A percentile compares a stretch with the other conserved stretches of the same genome.
phyloP scores from a whole-genome alignment of 1,284 basidiomycete species.

The Moesziomyces sp. region DNA sequence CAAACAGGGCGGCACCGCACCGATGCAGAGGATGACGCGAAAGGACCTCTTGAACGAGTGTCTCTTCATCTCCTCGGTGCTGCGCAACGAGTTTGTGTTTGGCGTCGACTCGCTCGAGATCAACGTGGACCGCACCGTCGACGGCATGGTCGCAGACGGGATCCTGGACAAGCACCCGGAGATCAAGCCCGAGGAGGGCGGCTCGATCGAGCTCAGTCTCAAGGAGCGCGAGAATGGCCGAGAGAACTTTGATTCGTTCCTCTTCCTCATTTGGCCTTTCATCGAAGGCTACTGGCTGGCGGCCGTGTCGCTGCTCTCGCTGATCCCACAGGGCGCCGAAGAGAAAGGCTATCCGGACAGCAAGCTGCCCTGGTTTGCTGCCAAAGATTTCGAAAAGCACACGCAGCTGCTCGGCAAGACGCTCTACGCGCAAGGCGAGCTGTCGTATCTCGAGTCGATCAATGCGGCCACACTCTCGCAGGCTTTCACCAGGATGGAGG shows the following conservation, averaged over 20 bases:
- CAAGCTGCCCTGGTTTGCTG: slow-evolving; percentile 64
- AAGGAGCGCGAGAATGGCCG: slow-evolving; percentile 64
- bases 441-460: slow-evolving; percentile 67
- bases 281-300: slow-evolving; percentile 68
- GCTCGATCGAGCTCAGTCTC: slow-evolving; percentile 35
- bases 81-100: slow-evolving; percentile 68
- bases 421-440: slow-evolving; percentile 66
- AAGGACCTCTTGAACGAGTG: slow-evolving; percentile 56
- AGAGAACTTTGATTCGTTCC: slow-evolving; percentile 64
- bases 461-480: slow-evolving; percentile 59
- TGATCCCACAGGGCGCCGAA: slow-evolving; percentile 50
- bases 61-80: slow-evolving; percentile 64
- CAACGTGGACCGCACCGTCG: slow-evolving; percentile 63
- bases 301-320: slow-evolving; percentile 65
- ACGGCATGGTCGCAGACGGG: slow-evolving; percentile 41
- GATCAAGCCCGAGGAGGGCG: slow-evolving; percentile 37
- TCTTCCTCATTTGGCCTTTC: slow-evolving; percentile 65
- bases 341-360: slow-evolving; percentile 22
- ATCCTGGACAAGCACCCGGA: slow-evolving; percentile 35
- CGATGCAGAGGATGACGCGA: slow-evolving; percentile 64
- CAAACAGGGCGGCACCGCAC: slow-evolving; percentile 67
- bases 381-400: slow-evolving; percentile 66
- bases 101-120: slow-evolving; percentile 63
- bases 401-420: slow-evolving; percentile 68
- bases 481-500: slow-evolving; percentile 57